Base-by-base conservation (phyloP, 257 asterid species). In the Parsonsia alboflavescens region DNA sequence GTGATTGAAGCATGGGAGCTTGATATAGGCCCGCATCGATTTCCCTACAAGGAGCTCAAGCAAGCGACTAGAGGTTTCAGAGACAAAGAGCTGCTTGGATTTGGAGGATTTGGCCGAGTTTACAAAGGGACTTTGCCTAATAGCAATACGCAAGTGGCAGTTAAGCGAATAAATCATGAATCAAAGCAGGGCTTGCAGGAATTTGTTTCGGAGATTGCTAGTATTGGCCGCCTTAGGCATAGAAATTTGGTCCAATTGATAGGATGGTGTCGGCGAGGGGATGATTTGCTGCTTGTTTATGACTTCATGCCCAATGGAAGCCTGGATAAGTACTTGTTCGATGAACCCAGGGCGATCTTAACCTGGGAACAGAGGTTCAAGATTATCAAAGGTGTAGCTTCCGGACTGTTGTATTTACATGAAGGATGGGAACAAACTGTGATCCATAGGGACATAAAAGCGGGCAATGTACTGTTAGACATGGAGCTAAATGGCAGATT, bases 271-370 rank as follows among this genome's bases (percentile, higher is more conserved):
- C 72, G 90, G 41, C 72, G 74, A 30, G 73, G 84, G 70, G 80
- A 76, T 12, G 92, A 90, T 76, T 52, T 90, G 68, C 53, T 90
- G 59, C 91, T 90, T 15, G 96, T 90, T 57, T 90, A 90, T 65
- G 96, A 90, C 26, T 86, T 83, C 83, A 91, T 89, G 97, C 83
- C 96, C 41, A 86, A 91, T 44, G 93, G 94, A n/a, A 89, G 96
- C 78, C 77, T 89, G 39, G 97, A 91, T 41, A 89, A 89, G 76
- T 86, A 77, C 86, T 76, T 89, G 5, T 89, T 79, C 5, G 82
- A 85, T 16, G 80, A 85, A 41, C 88, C 96, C 0, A 69, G 67
- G 54, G 19, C 53, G 24, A 44, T 85, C 3, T 78, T 91, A 54
- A 74, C 88, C 7, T 91, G 97, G 97, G 88, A 80, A 5, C 90